These are phyloP conservation scores for Clonostachys byssicola DNA, from an alignment of 2,329 filamentous ascomycete species.

Conservation along the genomic window DNA sequence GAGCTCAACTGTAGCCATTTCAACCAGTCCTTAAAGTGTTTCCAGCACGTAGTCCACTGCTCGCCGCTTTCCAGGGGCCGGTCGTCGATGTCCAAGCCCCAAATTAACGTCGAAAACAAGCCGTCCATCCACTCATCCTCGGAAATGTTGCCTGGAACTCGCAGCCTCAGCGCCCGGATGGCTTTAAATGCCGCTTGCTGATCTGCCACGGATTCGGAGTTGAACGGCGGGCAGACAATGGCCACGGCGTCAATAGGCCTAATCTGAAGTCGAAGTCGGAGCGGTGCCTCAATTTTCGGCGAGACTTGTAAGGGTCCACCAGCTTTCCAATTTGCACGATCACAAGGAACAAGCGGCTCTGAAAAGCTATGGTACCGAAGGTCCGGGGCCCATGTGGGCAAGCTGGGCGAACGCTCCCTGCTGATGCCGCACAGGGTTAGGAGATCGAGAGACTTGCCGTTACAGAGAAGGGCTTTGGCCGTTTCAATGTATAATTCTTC, in stretches of 20 bases:
- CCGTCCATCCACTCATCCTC: background rate
- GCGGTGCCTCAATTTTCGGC: background rate
- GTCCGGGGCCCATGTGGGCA: conserved; percentile 2
- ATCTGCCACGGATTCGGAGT: background rate
- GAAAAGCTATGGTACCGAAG: background rate
- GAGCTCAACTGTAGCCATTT: background rate
- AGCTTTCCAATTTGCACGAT: background rate
- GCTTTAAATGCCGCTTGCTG: background rate
- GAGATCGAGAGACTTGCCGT: background rate
- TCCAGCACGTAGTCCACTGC: background rate
- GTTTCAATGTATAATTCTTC: background rate
- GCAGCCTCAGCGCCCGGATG: background rate
- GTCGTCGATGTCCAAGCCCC: background rate
- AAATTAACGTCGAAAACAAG: background rate
- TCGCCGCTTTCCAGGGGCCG: background rate
- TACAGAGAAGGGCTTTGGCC: background rate
- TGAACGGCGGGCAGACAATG: background rate
- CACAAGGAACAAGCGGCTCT: background rate
- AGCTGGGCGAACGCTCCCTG: background rate
- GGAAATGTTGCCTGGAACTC: background rate
- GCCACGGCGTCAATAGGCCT: background rate
- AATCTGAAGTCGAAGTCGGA: background rate
- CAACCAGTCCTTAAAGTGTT: background rate
- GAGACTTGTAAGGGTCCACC: background rate
- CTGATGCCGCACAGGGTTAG: background rate